Percentiles rank a stretch among this genome's conserved stretches.
These are phyloP conservation scores for Neurospora sp. DNA, from an alignment of 495 filamentous ascomycete species.

Conservation along the genomic window DNA sequence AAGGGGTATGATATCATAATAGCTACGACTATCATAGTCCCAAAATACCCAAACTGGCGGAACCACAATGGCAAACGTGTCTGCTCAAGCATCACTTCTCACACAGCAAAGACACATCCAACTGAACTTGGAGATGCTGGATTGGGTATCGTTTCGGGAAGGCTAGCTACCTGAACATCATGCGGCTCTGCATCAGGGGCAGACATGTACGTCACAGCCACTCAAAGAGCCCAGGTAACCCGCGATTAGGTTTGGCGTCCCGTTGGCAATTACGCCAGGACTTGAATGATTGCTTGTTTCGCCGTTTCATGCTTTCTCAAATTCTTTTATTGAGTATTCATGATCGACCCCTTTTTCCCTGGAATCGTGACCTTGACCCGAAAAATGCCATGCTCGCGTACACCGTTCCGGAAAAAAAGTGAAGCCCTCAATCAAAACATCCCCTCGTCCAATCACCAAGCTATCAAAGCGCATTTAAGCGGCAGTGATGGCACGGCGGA, in stretches of 20 bases:
- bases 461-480: slow-evolving; percentile 41
- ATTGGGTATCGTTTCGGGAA: slow-evolving; percentile 1
- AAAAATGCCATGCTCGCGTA: slow-evolving; percentile 33
- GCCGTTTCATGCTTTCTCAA: slow-evolving; percentile 19
- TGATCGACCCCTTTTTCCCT: slow-evolving; percentile 27
- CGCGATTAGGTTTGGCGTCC: neutral
- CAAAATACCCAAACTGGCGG: neutral
- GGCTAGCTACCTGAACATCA: neutral
- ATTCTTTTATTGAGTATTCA: slow-evolving; percentile 29
- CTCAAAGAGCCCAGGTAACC: neutral
- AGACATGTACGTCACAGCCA: neutral
- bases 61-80: neutral
- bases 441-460: slow-evolving; percentile 12
- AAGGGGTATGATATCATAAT: neutral
- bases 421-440: slow-evolving; percentile 28
- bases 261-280: neutral
- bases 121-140: neutral
- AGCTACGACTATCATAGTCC: neutral
- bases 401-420: slow-evolving; percentile 31
- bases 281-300: slow-evolving; percentile 1
- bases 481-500: slow-evolving; percentile 69
- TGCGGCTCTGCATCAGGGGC: neutral
- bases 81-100: neutral
- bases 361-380: slow-evolving; percentile 31
- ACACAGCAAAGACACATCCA: neutral